Base-by-base conservation (phyloP, 176 grass and related monocot species). In the Oryza glumipatula region DNA sequence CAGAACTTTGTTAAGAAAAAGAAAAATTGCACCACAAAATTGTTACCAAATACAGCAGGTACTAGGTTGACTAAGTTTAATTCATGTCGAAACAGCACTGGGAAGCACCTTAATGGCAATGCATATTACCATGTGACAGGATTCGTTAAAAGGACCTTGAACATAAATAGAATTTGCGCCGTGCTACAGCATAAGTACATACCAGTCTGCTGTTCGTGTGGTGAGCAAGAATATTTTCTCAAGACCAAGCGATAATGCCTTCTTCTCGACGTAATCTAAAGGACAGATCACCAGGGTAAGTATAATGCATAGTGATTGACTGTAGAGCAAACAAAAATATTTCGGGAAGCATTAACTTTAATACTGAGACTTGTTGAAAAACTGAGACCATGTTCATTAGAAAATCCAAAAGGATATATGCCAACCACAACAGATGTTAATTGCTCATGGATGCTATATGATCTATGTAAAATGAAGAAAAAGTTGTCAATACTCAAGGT, bases 161-260 rank as follows among this genome's bases (percentile, higher is more conserved):
- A 79, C 6, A 84, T 76, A 91, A 80, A 70, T 43, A 71, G 9
- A 23, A 22, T 6, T 70, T 74, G 30, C 32, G 43, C 73, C 30
- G 77, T 9, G 30, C 7, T 78, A 44, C 14, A 85, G 65, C 49
- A 77, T 10, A 46, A 67, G 13, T 81, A 84, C 88, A 80, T 98
- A 98, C 96, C 96, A 98, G 74, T 98, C 96, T 4, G 89, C 87
- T 63, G 96, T 92, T 46, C 93, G 77, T 54, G 96, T 98, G n/a
- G 96, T 98, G 71, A 98, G 93, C 87, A 98, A 83, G 70, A 98
- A 98, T 90, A 98, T 86, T 80, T 92, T 98, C 66, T 95, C 87
- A 2, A 95, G 87, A 80, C 96, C 96, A 88, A 94, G 77, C 13
- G 80, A 94, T 36, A 89, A 76, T 82, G 93, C 96, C 71, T 95